Base-by-base conservation (phyloP, 345 rosid species). In the Brassica incana region DNA sequence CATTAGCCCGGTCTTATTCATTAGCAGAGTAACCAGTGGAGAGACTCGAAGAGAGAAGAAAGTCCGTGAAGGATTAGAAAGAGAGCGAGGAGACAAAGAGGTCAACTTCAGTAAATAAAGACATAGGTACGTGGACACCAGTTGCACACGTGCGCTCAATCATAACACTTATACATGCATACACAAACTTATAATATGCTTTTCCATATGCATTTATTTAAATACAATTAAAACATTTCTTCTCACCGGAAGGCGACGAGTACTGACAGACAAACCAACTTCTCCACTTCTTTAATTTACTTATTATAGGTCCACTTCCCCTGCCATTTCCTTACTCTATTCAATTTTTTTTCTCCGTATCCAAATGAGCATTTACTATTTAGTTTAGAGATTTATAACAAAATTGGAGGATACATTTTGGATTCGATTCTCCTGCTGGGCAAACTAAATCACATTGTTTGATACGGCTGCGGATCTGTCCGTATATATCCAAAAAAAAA, bases 61-160 rank as follows among this genome's bases (percentile, higher is more conserved):
- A 25, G 43, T 63, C 65, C 70, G 76, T 62, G 68, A 78, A 71
- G 33, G 76, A 65, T 78, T 40, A 58, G 63, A 76, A 18, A 58
- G 75, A 69, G 5, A 9, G 29, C 32, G 74, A 77, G 50, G 69
- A 69, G 84, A 86, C 80, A 83, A 83, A 74, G 40, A 76, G 82
- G 87, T 90, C 89, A 78, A 77, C 71, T 84, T 73, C 85, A 66
- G 71, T 67, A 82, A 81, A 83, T 78, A 83, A 85, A 83, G 74
- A 84, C 94, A 88, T 66, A 15, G 67, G 88, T 82, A 86, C 93
- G 93, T 84, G 90, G 88, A 81, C 84, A 83, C 59, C 63, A 82
- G 62, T 70, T 76, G 63, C 83, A 87, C 91, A 90, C 91, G 91
- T 88, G 91, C 89, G 83, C 88, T 84, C 89, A 78, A 86, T 86